Conservation (phyloP, 345 rosid genomes). For the Hevea brasiliensis region DNA sequence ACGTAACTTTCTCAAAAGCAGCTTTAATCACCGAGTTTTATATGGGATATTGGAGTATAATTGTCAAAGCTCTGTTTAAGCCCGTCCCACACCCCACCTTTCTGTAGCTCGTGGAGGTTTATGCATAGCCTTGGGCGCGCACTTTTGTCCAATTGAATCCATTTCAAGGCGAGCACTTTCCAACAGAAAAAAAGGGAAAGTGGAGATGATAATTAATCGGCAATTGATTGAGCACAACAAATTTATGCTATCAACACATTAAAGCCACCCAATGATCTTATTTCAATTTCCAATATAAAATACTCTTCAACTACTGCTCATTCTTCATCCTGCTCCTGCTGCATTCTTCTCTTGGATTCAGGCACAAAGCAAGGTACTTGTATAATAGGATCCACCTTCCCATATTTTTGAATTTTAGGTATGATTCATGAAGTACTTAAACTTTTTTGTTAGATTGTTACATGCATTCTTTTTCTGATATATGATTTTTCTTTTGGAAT, state of each 20-base stretch:
- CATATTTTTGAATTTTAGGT: no score
- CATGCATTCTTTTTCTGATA: no score
- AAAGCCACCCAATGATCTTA: not conserved
- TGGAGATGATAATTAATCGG: not conserved
- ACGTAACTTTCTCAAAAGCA: no score
- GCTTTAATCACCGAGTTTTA: no score
- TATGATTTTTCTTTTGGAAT: not conserved
- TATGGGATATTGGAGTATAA: not conserved
- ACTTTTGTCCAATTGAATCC: not conserved
- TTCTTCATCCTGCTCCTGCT: not conserved
- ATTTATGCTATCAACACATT: not conserved
- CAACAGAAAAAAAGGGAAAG: no score
- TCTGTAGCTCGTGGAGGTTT: slow-evolving; percentile 14
- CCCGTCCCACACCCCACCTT: slow-evolving; percentile 12
- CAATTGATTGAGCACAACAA: not conserved
- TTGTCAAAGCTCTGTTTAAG: not conserved
- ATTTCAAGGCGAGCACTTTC: slow-evolving; percentile 14
- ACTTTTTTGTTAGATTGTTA: no score
- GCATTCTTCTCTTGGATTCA: not conserved
- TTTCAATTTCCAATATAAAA: slow-evolving; percentile 9
- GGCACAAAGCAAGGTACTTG: not conserved
- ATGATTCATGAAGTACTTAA: no score
- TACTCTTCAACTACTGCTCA: not conserved
- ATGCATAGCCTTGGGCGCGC: not conserved
- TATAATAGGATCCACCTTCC: not conserved